These are phyloP conservation scores for Macrophomina pseudophaseolina DNA, from an alignment of 2,329 filamentous ascomycete species.

Conservation along the genomic window DNA sequence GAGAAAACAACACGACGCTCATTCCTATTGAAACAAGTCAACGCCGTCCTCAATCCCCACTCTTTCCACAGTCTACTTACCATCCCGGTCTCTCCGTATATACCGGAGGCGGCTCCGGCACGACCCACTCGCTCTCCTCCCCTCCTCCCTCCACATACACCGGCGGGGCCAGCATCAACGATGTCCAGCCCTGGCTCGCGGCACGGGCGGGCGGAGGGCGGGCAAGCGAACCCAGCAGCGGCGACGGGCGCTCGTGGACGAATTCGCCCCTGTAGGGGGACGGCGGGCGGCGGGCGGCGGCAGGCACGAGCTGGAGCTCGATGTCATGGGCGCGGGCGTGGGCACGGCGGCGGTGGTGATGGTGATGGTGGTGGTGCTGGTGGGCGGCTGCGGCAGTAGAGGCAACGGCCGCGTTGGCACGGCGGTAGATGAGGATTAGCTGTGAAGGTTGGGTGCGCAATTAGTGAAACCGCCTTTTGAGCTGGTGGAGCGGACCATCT, in stretches of 20 bases:
- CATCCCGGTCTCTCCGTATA: background rate
- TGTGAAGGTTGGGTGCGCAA: no score
- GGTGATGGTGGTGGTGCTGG: no score
- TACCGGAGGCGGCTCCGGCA: background rate
- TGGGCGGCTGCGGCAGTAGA: background rate
- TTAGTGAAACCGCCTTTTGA: no score
- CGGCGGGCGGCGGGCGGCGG: no score
- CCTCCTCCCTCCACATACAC: background rate
- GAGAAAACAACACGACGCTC: no score
- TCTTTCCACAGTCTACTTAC: background rate
- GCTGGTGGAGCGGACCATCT: no score
- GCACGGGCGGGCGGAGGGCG: background rate
- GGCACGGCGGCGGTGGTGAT: background rate
- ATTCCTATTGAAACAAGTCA: no score
- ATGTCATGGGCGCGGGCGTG: background rate
- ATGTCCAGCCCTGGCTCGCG: background rate
- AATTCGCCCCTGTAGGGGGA: background rate
- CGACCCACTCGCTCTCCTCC: background rate
- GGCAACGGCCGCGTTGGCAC: no score
- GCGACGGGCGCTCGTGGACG: background rate
- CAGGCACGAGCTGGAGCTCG: background rate
- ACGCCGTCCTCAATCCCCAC: no score
- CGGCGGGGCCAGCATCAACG: background rate
- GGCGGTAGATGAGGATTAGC: no score
- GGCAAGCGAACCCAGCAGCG: background rate